Evolutionary conservation across 1,284 basidiomycete species (phyloP).

Genomic region (Somion occarium): DNA sequence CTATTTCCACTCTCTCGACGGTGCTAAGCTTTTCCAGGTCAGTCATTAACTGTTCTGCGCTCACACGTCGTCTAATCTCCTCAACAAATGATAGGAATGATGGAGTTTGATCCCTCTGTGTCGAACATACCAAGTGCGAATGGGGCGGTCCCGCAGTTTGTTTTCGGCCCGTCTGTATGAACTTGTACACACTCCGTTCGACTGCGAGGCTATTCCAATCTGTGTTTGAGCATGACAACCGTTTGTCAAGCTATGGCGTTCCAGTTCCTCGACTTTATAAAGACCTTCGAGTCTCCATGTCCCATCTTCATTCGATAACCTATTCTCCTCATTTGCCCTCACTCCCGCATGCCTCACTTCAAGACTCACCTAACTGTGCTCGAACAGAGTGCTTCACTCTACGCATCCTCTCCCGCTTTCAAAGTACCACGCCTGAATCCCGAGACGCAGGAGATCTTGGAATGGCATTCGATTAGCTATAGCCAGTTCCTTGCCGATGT

Average conservation of each 20-base stretch:
- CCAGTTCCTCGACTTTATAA: slow-evolving; percentile 10
- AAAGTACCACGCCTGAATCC: slow-evolving; percentile 39
- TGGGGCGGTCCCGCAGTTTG: not conserved
- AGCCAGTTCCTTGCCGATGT: slow-evolving; percentile 49
- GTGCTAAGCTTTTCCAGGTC: not conserved
- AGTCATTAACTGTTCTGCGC: not conserved
- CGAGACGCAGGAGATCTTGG: slow-evolving; percentile 28
- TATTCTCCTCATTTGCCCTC: too few species aligned
- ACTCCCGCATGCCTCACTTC: slow-evolving; percentile 21
- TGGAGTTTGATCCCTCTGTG: not conserved
- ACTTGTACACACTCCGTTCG: too few species aligned
- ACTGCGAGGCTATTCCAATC: slow-evolving; percentile 17
- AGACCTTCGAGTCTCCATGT: too few species aligned
- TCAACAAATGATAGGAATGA: not conserved
- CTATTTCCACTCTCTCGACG: not conserved
- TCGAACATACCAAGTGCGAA: not conserved
- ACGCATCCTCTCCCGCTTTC: slow-evolving; percentile 45
- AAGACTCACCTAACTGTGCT: slow-evolving; percentile 48
- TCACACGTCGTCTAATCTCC: slow-evolving; percentile 1
- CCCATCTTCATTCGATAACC: too few species aligned
- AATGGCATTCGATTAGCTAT: slow-evolving; percentile 52
- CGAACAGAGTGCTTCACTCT: slow-evolving; percentile 38
- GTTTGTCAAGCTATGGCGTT: slow-evolving; percentile 3
- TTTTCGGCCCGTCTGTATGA: too few species aligned
- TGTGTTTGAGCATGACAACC: slow-evolving; percentile 20